Evolutionary conservation across 495 filamentous ascomycete genomes (phyloP).

Genomic region (Xylaria castorea): DNA sequence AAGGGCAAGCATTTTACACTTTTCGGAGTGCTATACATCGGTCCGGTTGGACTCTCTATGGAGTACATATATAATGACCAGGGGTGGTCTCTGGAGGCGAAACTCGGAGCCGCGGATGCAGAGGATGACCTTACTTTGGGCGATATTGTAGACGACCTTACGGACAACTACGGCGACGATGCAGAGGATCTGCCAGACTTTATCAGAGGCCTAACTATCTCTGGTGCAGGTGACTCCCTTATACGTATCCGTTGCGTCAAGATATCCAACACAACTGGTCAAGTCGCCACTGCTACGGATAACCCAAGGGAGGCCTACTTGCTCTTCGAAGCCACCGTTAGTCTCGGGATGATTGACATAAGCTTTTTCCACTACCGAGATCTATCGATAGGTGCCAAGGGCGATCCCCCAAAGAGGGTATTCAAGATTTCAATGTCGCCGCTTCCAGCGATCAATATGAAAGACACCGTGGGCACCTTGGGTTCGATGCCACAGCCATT

Average conservation of each 20-base stretch:
- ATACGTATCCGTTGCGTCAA: not conserved
- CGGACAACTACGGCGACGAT: too few relatives aligned
- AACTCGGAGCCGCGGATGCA: too few relatives aligned
- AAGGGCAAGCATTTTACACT: not conserved
- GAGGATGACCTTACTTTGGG: too few relatives aligned
- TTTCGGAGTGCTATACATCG: not conserved
- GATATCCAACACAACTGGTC: not conserved
- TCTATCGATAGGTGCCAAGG: not conserved
- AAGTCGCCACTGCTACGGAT: not conserved
- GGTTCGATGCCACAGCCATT: slow-evolving; percentile 45
- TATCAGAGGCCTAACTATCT: not conserved
- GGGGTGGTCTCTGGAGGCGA: not conserved
- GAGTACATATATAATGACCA: not conserved
- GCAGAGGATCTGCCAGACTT: too few relatives aligned
- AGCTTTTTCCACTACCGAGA: not conserved
- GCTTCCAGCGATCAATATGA: not conserved
- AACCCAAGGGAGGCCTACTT: not conserved
- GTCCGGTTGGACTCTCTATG: not conserved
- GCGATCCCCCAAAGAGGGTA: not conserved
- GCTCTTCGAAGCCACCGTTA: not conserved
- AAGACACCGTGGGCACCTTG: not conserved
- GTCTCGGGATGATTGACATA: not conserved
- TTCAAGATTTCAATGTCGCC: not conserved
- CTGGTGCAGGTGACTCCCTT: not conserved
- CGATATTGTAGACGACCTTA: too few relatives aligned